A percentile compares a stretch with the other conserved stretches of the same genome.
Evolutionary conservation across 768 basidiomycete species (phyloP).

Genomic region (Podaxis carcinomalis): DNA sequence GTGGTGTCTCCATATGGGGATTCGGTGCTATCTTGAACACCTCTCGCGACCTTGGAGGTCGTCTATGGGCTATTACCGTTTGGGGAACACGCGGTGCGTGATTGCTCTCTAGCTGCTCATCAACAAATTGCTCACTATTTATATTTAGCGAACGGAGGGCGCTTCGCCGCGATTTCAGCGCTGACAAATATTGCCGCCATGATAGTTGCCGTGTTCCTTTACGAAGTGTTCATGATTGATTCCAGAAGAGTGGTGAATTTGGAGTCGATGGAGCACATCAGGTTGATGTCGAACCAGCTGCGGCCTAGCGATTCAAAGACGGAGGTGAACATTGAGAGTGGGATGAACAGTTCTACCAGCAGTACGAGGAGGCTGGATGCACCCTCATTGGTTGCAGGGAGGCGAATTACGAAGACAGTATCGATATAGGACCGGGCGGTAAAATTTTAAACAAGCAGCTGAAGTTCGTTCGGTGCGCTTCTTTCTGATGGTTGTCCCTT

Average conservation of each 20-base stretch:
- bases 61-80: conserved; percentile 3
- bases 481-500: not conserved
- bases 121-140: not conserved
- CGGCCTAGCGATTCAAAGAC: not conserved
- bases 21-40: conserved; percentile 4
- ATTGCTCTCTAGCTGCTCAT: not conserved
- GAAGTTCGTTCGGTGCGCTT: not conserved
- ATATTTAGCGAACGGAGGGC: not conserved
- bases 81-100: conserved; percentile 1
- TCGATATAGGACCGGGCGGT: not conserved
- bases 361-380: not conserved
- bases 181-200: conserved; percentile 1
- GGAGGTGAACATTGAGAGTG: not conserved
- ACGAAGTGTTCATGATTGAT: conserved; percentile 5
- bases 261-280: conserved; percentile 6
- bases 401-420: not conserved
- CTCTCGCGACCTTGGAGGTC: conserved; percentile 5
- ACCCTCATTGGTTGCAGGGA: not conserved
- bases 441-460: not conserved
- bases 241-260: conserved; percentile 4
- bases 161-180: not conserved
- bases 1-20: conserved; percentile 4
- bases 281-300: not conserved
- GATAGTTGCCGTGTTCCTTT: not conserved
- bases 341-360: not conserved